A percentile compares a stretch with the other conserved stretches of the same genome.
phyloP scores from a whole-genome alignment of 768 basidiomycete species.

The Hirschioporus abietinus region DNA sequence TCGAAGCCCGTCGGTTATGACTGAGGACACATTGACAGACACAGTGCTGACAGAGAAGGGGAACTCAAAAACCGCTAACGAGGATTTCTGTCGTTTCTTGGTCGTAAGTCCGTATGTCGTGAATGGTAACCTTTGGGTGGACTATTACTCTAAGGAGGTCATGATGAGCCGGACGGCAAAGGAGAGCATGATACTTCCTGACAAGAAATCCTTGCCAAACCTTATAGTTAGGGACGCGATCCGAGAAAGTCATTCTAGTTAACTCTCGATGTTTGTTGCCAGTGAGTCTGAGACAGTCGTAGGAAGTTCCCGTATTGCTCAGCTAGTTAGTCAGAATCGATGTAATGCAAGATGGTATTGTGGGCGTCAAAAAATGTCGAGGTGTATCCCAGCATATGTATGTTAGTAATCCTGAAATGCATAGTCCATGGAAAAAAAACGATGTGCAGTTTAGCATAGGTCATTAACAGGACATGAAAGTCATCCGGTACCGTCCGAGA shows the following conservation, averaged over 20 bases:
- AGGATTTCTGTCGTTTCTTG: slow-evolving; percentile 32
- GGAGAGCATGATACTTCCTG: slow-evolving; percentile 38
- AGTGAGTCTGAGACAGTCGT: too few species aligned
- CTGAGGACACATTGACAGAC: neutral
- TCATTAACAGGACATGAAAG: neutral
- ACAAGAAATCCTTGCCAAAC: slow-evolving; percentile 38
- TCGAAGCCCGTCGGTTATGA: neutral
- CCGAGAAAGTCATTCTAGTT: too few species aligned
- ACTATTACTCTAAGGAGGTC: slow-evolving; percentile 38
- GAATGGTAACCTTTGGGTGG: slow-evolving; percentile 36
- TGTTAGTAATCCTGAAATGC: neutral
- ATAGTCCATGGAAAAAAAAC: neutral
- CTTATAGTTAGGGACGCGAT: slow-evolving; percentile 32
- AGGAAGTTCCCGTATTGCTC: too few species aligned
- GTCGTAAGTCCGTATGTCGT: slow-evolving; percentile 36
- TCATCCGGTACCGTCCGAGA: neutral
- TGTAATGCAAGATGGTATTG: neutral
- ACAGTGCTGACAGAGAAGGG: neutral
- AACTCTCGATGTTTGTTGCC: too few species aligned
- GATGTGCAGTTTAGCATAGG: neutral
- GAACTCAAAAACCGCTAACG: neutral
- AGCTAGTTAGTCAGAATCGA: neutral
- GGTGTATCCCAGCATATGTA: neutral
- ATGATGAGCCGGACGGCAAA: slow-evolving; percentile 39
- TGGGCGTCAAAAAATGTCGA: neutral